phyloP scores from a whole-genome alignment of 2,329 filamentous ascomycete species.

The Thermomyces lanuginosus region DNA sequence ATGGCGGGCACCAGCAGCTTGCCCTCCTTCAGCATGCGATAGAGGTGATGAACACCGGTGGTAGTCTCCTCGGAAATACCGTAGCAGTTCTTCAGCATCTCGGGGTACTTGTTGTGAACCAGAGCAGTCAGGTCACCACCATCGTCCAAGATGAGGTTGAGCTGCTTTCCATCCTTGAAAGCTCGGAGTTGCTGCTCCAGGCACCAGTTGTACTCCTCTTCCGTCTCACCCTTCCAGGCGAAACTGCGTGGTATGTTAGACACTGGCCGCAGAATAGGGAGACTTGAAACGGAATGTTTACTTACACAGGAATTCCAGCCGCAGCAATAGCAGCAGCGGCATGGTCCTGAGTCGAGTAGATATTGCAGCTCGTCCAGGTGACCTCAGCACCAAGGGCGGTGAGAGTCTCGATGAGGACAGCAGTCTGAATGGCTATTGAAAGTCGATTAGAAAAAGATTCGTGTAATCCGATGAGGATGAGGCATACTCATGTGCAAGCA shows the following conservation, averaged over 20 bases:
- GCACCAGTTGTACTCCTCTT: constrained; percentile 99
- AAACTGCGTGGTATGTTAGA: constrained; percentile 30
- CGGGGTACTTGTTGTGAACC: constrained; percentile 95
- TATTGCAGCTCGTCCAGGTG: constrained; percentile 98
- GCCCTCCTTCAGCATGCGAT: constrained; percentile 88
- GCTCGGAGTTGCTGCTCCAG: constrained; percentile 92
- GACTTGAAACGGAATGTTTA: constrained; percentile 3
- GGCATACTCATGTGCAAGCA: constrained; percentile 87
- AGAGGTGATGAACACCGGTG: constrained; percentile 98
- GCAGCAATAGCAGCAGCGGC: constrained; percentile 95
- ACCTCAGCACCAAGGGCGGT: constrained; percentile 89
- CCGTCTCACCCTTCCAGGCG: constrained; percentile 80
- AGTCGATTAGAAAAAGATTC: constrained; percentile 6
- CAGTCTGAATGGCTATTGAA: constrained; percentile 73
- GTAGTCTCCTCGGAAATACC: constrained; percentile 99
- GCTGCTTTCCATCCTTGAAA: constrained; percentile 91
- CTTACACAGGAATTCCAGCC: constrained; percentile 66
- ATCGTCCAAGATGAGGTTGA: constrained; percentile 98
- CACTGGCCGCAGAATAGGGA: constrained; percentile 19
- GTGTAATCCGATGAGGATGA: neutral
- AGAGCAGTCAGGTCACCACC: constrained; percentile 93
- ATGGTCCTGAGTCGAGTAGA: constrained; percentile 98
- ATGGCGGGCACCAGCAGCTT: constrained; percentile 84
- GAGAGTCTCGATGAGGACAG: constrained; percentile 97
- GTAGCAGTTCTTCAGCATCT: constrained; percentile 96